These are phyloP conservation scores for Neonectria ditissima DNA, from an alignment of 2,329 filamentous ascomycete species.

Conservation along the genomic window DNA sequence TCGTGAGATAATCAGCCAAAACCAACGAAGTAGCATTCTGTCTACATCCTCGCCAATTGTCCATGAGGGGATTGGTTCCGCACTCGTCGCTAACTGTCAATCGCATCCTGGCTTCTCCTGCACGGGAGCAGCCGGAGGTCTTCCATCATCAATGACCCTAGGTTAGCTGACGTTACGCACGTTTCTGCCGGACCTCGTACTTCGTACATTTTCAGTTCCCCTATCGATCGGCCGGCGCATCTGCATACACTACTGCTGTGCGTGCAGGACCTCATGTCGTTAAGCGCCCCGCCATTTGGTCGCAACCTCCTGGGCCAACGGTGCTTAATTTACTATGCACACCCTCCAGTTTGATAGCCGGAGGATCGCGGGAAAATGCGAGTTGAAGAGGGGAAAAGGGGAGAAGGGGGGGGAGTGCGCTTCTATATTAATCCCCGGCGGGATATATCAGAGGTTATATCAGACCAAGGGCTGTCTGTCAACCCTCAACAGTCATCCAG, in stretches of 20 bases:
- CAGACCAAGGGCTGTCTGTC: not conserved
- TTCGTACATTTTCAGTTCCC: constrained; percentile 15
- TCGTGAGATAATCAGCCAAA: constrained; percentile 1
- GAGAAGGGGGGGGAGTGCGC: not conserved
- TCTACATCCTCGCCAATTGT: not conserved
- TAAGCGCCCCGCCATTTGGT: constrained; percentile 32
- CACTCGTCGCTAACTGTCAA: too few species aligned
- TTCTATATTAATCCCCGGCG: constrained; percentile 10
- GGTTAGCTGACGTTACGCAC: constrained; percentile 37
- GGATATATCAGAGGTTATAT: constrained; percentile 9
- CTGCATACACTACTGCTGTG: constrained; percentile 13
- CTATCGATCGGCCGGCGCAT: constrained; percentile 25
- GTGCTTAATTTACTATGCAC: constrained; percentile 7
- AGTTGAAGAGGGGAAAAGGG: too few species aligned
- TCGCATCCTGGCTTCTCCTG: constrained; percentile 1
- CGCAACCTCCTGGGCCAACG: not conserved
- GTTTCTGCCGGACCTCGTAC: constrained; percentile 38
- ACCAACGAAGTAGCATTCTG: too few species aligned
- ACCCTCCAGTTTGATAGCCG: constrained; percentile 1
- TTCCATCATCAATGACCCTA: constrained; percentile 17
- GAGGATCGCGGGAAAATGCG: not conserved
- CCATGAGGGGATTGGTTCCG: too few species aligned
- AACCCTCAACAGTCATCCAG: not conserved
- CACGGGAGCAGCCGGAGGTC: constrained; percentile 20
- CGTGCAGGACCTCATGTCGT: constrained; percentile 17